Evolutionary conservation across 179 eudicot genomes (phyloP), one percentile per base, ranked within the genome.

Genomic region (Gypsophila paniculata): DNA sequence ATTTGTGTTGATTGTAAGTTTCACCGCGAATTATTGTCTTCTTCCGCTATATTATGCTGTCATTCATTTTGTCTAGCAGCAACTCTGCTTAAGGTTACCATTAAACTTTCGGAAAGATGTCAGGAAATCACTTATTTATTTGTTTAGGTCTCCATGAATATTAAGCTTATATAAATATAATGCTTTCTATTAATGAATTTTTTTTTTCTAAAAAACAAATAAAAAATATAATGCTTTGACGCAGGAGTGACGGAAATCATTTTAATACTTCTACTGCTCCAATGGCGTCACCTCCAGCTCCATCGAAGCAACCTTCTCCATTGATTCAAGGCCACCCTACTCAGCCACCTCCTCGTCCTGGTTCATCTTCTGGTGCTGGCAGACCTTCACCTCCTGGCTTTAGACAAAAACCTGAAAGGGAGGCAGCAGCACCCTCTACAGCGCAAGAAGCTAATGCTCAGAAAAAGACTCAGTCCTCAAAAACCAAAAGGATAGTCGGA

Each of bases 231-330:
- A 29, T 29, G 34, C 34, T 29, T 1, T 29, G 34, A 26, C 78
- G 82, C 91, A 92, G 96, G 80, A 83, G 76, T 12, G 95, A 86
- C 59, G 99, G 99, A 59, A 95, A 95, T 85, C 87, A 83, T 74
- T 86, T 95, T 68, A 85, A 80, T 73, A 80, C 84, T 32, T 78
- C 89, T 70, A 59, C 75, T 68, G 74, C 95, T 73, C 88, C 97
- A 57, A 70, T 76, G 79, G 77, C 97, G 76, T 77, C 96, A 39
- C 79, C 90, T 8, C 23, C 82, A 23, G 75, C 86, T 70, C 79
- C 90, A 29, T 72, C 86, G 57, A 29, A 7, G 52, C 68, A 9
- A 26, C 82, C 80, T 78, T 78, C 82, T 38, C 82, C 82, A 1
- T 25, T 72, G 8, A 60, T 73, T 71, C 84, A 71, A 65, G 80